A percentile compares a stretch with the other conserved stretches of the same genome.
These are phyloP conservation scores for Pseudocohnilembus persalinus DNA, from an alignment of 169 alveolate species.

Conservation along the genomic window DNA sequence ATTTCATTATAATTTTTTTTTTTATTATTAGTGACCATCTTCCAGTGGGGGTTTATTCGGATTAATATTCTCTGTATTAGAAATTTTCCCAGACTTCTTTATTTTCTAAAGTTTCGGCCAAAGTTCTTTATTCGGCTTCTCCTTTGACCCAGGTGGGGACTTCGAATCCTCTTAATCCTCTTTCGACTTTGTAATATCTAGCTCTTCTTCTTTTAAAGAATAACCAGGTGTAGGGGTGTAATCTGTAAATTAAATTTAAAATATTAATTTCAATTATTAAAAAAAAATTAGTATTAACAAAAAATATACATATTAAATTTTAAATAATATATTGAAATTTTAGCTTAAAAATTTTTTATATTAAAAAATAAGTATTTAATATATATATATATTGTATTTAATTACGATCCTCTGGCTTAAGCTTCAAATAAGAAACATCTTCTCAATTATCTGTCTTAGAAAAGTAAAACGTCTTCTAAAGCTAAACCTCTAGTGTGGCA, in stretches of 20 bases:
- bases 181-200: conserved; percentile 48
- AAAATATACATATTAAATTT: too few relatives aligned
- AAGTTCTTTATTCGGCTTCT: conserved; percentile 42
- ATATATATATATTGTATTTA: background rate
- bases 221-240: conserved; percentile 44
- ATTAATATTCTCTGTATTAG: conserved; percentile 29
- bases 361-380: too few relatives aligned
- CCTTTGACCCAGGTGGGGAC: conserved; percentile 43
- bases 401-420: conserved; percentile 31
- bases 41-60: conserved; percentile 49
- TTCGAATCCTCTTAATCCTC: conserved; percentile 44
- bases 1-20: conserved; percentile 18
- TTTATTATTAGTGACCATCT: conserved; percentile 35
- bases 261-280: background rate
- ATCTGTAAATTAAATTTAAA: conserved; percentile 4
- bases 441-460: conserved; percentile 49
- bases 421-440: conserved; percentile 43
- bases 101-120: conserved; percentile 35
- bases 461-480: conserved; percentile 35
- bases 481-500: conserved; percentile 41
- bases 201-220: conserved; percentile 48
- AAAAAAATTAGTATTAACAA: too few relatives aligned
- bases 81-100: conserved; percentile 42
- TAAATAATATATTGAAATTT: too few relatives aligned
- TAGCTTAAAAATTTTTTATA: too few relatives aligned